Conservation (phyloP, 148 eudicot species). For the Rhododendron mucronatum region DNA sequence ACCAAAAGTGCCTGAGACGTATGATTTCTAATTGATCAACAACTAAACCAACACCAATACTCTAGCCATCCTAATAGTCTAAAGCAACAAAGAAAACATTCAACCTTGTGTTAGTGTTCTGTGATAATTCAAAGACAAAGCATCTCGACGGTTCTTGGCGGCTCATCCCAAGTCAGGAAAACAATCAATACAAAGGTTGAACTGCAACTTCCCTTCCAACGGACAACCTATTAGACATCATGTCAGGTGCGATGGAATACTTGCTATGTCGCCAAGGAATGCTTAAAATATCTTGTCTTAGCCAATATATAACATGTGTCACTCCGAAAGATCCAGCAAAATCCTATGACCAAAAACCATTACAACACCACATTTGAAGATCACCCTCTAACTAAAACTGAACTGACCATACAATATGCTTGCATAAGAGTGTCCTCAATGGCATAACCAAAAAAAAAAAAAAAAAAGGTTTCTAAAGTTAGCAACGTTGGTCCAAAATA, state of each 20-base stretch:
- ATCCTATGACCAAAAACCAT: neutral
- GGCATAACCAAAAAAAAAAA: too few species aligned
- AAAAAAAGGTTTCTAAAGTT: neutral
- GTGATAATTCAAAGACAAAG: neutral
- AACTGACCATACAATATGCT: neutral
- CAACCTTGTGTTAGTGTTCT: neutral
- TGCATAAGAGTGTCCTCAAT: neutral
- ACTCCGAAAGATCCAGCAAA: neutral
- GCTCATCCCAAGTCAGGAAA: neutral
- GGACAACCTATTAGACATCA: neutral
- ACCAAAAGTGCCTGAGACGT: neutral
- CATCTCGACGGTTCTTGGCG: neutral
- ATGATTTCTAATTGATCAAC: neutral
- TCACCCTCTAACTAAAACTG: neutral
- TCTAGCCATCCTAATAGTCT: neutral
- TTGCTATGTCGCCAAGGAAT: neutral
- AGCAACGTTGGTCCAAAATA: neutral
- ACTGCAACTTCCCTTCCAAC: neutral
- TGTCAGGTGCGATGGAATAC: neutral
- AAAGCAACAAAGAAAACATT: neutral
- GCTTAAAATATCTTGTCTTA: neutral
- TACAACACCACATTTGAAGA: neutral
- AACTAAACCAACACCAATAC: neutral
- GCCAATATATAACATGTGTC: neutral
- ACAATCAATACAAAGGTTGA: neutral